These are phyloP conservation scores for Mycosarcoma mackinlayi DNA, from an alignment of 1,284 basidiomycete genomes.

Conservation along the genomic window DNA sequence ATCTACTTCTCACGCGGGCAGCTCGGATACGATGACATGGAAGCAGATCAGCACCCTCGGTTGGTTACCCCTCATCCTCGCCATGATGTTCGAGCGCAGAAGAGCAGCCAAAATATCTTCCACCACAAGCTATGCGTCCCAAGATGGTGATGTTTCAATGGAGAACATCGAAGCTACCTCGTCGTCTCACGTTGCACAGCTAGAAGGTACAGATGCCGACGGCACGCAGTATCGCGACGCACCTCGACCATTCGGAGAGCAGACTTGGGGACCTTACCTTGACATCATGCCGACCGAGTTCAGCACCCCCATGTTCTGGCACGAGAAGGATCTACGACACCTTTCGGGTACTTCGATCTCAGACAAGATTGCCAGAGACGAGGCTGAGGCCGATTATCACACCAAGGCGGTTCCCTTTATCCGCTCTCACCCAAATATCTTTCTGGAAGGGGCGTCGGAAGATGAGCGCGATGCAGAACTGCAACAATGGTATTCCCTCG, in stretches of 20 bases:
- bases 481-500: slow-evolving; percentile 75
- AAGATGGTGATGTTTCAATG: slow-evolving; percentile 49
- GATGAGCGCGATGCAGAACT: slow-evolving; percentile 20
- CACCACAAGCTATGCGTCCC: neutral
- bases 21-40: slow-evolving; percentile 23
- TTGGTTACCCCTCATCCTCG: slow-evolving; percentile 88
- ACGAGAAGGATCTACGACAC: slow-evolving; percentile 77
- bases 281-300: slow-evolving; percentile 77
- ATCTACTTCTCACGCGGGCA: neutral
- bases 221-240: slow-evolving; percentile 9
- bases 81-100: slow-evolving; percentile 90
- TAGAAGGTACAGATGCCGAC: slow-evolving; percentile 36
- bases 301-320: slow-evolving; percentile 94
- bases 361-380: slow-evolving; percentile 87
- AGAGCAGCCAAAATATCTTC: slow-evolving; percentile 19
- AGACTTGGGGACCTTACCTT: slow-evolving; percentile 60
- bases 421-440: slow-evolving; percentile 40
- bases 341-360: slow-evolving; percentile 83
- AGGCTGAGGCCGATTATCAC: slow-evolving; percentile 82
- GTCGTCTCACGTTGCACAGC: neutral
- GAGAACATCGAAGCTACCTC: slow-evolving; percentile 15
- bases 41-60: slow-evolving; percentile 70
- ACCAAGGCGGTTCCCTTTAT: slow-evolving; percentile 69
- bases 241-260: slow-evolving; percentile 23
- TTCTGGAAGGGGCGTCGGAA: slow-evolving; percentile 36